Evolutionary conservation across 352 stramenopile genomes (phyloP).

Genomic region (Globisporangium apiculatum): DNA sequence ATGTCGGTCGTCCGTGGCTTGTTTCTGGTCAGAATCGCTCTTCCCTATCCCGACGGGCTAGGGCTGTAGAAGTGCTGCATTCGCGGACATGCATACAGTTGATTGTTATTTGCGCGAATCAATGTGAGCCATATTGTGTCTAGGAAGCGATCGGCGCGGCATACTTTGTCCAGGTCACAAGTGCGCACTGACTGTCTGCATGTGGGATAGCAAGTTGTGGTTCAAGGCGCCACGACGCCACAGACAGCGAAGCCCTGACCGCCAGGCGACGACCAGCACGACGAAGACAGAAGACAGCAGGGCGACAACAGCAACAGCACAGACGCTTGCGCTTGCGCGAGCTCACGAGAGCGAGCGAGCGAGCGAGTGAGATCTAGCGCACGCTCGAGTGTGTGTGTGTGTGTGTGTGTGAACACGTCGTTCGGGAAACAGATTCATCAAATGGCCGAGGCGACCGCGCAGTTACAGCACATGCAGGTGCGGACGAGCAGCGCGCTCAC

Average conservation of each 20-base stretch:
- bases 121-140: background rate
- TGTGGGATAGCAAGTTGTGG: slow-evolving; percentile 1
- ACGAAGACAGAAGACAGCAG: background rate
- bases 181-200: background rate
- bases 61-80: background rate
- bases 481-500: background rate
- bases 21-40: background rate
- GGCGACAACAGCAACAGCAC: too few relatives aligned
- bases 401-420: background rate
- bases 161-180: background rate
- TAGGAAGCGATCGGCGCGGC: background rate
- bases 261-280: background rate
- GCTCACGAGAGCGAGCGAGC: background rate
- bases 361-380: background rate
- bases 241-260: background rate
- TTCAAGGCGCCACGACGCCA: background rate
- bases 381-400: background rate
- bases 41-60: background rate
- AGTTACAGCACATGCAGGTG: background rate
- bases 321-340: background rate
- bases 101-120: background rate
- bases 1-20: background rate
- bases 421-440: background rate
- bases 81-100: background rate
- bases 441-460: background rate